These are phyloP conservation scores for Ceratobasidium theobromae DNA, from an alignment of 1,284 basidiomycete genomes.

Conservation along the genomic window DNA sequence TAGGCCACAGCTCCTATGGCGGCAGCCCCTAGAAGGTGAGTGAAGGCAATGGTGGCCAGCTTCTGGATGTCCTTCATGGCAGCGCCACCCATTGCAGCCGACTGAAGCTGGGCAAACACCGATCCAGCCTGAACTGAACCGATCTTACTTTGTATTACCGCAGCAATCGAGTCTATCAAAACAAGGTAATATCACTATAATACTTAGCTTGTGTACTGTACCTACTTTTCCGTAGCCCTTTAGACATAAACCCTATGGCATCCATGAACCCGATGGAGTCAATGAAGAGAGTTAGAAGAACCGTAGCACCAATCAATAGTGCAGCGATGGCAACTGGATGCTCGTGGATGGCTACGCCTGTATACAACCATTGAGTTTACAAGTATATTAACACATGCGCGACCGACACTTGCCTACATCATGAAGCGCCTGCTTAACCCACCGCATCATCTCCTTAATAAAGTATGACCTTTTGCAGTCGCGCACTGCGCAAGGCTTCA, in stretches of 20 bases:
- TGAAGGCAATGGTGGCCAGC: neutral
- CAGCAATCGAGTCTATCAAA: constrained; percentile 1
- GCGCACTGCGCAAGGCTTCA: neutral
- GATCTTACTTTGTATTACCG: neutral
- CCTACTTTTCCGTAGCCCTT: constrained; percentile 7
- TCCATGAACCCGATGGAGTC: neutral
- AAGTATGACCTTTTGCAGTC: constrained; percentile 12
- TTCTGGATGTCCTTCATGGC: neutral
- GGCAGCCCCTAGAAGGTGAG: neutral
- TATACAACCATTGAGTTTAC: neutral
- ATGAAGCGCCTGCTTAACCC: constrained; percentile 9
- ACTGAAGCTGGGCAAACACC: constrained; percentile 16
- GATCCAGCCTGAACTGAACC: constrained; percentile 2
- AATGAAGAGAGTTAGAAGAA: neutral
- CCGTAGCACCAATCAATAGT: constrained; percentile 8
- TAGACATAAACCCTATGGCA: constrained; percentile 9
- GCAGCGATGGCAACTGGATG: constrained; percentile 6
- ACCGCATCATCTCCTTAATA: neutral
- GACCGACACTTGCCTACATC: constrained; percentile 10
- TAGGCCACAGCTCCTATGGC: constrained; percentile 1
- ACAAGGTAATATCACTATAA: neutral
- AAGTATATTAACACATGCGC: neutral
- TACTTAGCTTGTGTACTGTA: neutral
- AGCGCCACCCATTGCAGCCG: constrained; percentile 26
- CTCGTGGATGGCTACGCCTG: neutral